Percentiles rank a stretch among this genome's conserved stretches.
phyloP scores from a whole-genome alignment of 2,329 filamentous ascomycete species.

The Xylaria hypoxylon region DNA sequence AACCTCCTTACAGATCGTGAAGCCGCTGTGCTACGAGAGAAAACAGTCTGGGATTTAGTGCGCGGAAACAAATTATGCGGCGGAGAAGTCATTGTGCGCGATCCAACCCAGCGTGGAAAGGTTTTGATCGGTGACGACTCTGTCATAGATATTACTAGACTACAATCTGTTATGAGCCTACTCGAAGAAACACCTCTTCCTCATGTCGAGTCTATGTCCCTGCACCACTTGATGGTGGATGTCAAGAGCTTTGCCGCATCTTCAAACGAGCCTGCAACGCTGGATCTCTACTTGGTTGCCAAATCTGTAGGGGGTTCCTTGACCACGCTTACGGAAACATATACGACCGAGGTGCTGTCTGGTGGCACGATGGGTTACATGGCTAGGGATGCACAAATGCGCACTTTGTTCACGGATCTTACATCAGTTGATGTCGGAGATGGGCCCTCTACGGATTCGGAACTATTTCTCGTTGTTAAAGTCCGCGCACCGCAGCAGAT shows the following conservation, averaged over 20 bases:
- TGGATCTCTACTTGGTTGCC: conserved; percentile 82
- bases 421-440: conserved; percentile 79
- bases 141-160: conserved; percentile 86
- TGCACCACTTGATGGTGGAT: conserved; percentile 87
- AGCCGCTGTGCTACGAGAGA: conserved; percentile 81
- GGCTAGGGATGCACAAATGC: conserved; percentile 74
- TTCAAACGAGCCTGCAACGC: conserved; percentile 77
- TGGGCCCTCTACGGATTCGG: conserved; percentile 70
- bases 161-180: conserved; percentile 97
- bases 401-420: conserved; percentile 89
- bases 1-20: conserved; percentile 92
- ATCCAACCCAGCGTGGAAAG: conserved; percentile 83
- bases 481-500: conserved; percentile 72
- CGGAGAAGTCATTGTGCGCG: conserved; percentile 93
- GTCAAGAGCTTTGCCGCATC: conserved; percentile 84
- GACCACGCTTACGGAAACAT: conserved; percentile 82
- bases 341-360: conserved; percentile 79
- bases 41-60: conserved; percentile 95
- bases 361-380: conserved; percentile 77
- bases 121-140: conserved; percentile 93
- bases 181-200: conserved; percentile 82
- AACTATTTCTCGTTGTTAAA: conserved; percentile 86
- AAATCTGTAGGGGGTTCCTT: conserved; percentile 73
- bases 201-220: conserved; percentile 73
- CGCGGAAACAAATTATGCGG: conserved; percentile 93